These are phyloP conservation scores for Mycena venus DNA, from an alignment of 768 basidiomycete genomes.

Conservation along the genomic window DNA sequence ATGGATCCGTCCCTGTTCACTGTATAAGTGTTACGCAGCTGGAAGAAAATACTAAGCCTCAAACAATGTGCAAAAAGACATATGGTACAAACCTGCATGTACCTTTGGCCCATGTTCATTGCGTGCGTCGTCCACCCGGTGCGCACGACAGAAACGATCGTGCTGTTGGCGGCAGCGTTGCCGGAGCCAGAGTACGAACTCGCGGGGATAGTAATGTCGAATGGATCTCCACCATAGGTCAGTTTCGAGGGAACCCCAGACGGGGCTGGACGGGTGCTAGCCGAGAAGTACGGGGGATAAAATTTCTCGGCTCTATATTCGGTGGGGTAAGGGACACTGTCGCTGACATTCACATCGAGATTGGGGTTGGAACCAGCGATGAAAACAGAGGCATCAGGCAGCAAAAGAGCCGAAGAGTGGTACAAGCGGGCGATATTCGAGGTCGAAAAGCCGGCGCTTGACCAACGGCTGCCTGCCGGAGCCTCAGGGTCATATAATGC, in stretches of 20 bases:
- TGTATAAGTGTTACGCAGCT: conserved; percentile 89
- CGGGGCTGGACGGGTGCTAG: conserved; percentile 77
- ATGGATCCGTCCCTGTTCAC: conserved; percentile 83
- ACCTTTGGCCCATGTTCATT: conserved; percentile 92
- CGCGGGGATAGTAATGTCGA: conserved; percentile 80
- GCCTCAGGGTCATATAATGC: conserved; percentile 86
- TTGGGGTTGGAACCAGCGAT: conserved; percentile 96
- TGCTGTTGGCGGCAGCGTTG: conserved; percentile 79
- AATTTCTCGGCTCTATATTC: conserved; percentile 88
- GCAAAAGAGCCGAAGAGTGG: conserved; percentile 90
- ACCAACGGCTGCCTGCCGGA: conserved; percentile 82
- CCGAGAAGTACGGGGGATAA: conserved; percentile 91
- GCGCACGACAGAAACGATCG: conserved; percentile 83
- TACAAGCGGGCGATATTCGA: conserved; percentile 86
- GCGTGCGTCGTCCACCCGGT: conserved; percentile 88
- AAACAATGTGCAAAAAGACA: too few relatives aligned
- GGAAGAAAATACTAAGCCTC: conserved; percentile 48
- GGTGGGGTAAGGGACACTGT: conserved; percentile 69
- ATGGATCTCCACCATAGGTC: conserved; percentile 85
- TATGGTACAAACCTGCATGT: conserved; percentile 25
- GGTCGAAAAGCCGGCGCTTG: conserved; percentile 69
- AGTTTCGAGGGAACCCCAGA: conserved; percentile 78
- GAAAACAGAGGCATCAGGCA: conserved; percentile 88
- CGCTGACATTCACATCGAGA: conserved; percentile 76
- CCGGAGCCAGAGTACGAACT: conserved; percentile 75